A percentile compares a stretch with the other conserved stretches of the same genome.
These are phyloP conservation scores for Volvox reticuliferus DNA, from an alignment of 139 green algal genomes.

Conservation along the genomic window DNA sequence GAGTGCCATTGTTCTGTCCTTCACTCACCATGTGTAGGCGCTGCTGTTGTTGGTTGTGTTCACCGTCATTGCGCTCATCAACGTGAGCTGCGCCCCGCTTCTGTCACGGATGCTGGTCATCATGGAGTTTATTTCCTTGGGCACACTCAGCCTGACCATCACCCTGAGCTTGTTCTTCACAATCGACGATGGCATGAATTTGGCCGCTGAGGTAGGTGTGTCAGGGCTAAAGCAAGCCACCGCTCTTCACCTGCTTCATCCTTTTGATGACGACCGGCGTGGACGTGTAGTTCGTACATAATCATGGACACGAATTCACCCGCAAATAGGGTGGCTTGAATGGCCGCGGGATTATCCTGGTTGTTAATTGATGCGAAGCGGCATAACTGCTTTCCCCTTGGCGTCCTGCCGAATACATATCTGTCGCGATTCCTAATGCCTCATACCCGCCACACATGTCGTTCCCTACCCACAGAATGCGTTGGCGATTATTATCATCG, in stretches of 20 bases:
- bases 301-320: too few species aligned
- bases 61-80: slow-evolving; percentile 20
- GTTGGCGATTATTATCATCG: background rate
- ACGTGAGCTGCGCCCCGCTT: slow-evolving; percentile 35
- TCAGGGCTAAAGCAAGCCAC: background rate
- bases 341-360: too few species aligned
- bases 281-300: too few species aligned
- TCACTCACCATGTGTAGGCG: background rate
- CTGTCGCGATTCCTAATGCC: too few species aligned
- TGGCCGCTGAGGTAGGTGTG: background rate
- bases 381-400: too few species aligned
- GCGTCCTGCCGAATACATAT: too few species aligned
- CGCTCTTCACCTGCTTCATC: too few species aligned
- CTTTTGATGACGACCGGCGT: too few species aligned
- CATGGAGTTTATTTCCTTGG: slow-evolving; percentile 39
- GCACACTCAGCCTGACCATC: slow-evolving; percentile 42
- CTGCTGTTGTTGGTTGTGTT: slow-evolving; percentile 30
- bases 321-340: too few species aligned
- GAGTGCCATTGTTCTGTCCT: too few species aligned
- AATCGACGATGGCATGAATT: background rate
- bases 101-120: slow-evolving; percentile 26
- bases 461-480: background rate
- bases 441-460: background rate
- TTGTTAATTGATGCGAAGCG: too few species aligned
- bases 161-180: slow-evolving; percentile 41